Conservation (phyloP, 73 alveolate species). For the Uronychia setigera region DNA sequence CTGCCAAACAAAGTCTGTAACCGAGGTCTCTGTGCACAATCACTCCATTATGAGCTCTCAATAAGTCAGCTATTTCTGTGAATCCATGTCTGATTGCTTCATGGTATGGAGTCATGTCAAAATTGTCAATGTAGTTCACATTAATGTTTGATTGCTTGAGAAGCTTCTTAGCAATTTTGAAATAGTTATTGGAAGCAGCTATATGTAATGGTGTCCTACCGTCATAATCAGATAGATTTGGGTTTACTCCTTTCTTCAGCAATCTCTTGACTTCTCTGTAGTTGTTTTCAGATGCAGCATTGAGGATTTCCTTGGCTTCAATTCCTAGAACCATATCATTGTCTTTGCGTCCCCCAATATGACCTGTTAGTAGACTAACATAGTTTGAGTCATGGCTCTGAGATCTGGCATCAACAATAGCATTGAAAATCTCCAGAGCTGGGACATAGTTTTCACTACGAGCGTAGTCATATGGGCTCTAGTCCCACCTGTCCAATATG, state of each 20-base stretch:
- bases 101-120: background rate
- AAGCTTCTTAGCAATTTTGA: background rate
- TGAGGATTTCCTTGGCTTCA: background rate
- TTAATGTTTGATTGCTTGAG: background rate
- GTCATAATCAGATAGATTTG: background rate
- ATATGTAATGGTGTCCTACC: slow-evolving; percentile 6
- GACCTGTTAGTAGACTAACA: background rate
- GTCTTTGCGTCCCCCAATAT: background rate
- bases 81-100: slow-evolving; percentile 1
- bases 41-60: background rate
- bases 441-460: background rate
- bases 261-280: background rate
- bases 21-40: background rate
- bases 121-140: background rate
- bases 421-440: background rate
- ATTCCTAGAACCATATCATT: background rate
- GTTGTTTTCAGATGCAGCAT: background rate
- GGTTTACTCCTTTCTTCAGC: background rate
- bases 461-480: background rate
- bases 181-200: background rate
- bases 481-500: background rate
- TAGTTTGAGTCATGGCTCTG: background rate
- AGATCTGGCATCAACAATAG: background rate
- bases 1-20: background rate
- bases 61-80: background rate